A percentile compares a stretch with the other conserved stretches of the same genome.
These are phyloP conservation scores for Tolypocladium ovalisporum DNA, from an alignment of 2,329 filamentous ascomycete species.

Conservation along the genomic window DNA sequence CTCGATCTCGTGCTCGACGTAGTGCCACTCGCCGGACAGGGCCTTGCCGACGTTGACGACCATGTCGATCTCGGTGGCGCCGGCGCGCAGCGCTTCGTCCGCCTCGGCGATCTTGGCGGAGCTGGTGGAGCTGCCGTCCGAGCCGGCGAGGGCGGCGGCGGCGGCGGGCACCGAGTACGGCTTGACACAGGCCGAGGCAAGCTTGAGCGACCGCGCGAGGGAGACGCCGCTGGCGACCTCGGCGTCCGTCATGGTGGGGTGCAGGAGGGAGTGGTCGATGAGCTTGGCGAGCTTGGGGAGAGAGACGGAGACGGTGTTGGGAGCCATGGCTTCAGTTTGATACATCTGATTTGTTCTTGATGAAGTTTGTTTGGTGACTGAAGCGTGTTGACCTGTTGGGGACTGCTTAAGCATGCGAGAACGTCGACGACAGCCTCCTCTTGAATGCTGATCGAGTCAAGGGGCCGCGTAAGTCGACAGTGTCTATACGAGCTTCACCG, in stretches of 20 bases:
- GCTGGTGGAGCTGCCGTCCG: slow-evolving; percentile 40
- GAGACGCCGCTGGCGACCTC: slow-evolving; percentile 38
- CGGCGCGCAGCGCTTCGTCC: slow-evolving; percentile 30
- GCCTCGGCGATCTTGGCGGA: slow-evolving; percentile 44
- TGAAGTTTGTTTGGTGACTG: not conserved
- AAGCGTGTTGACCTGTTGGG: too few relatives aligned
- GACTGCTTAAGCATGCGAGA: not conserved
- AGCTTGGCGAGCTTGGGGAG: slow-evolving; percentile 36
- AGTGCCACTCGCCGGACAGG: slow-evolving; percentile 44
- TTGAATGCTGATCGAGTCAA: not conserved
- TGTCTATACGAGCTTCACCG: not conserved
- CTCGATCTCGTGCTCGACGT: slow-evolving; percentile 40
- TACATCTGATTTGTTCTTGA: not conserved
- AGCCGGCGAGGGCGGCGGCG: slow-evolving; percentile 32
- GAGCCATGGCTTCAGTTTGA: not conserved
- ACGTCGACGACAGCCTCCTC: not conserved
- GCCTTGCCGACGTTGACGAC: slow-evolving; percentile 51
- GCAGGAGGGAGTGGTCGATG: slow-evolving; percentile 52
- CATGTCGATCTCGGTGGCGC: slow-evolving; percentile 47
- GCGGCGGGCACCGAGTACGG: slow-evolving; percentile 43
- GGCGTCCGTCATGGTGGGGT: slow-evolving; percentile 48
- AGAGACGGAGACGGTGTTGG: slow-evolving; percentile 25
- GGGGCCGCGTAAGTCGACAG: not conserved
- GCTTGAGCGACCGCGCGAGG: slow-evolving; percentile 33
- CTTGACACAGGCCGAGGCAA: slow-evolving; percentile 48